phyloP scores from a whole-genome alignment of 805 yeast species.

The Ogataea wickerhamii region DNA sequence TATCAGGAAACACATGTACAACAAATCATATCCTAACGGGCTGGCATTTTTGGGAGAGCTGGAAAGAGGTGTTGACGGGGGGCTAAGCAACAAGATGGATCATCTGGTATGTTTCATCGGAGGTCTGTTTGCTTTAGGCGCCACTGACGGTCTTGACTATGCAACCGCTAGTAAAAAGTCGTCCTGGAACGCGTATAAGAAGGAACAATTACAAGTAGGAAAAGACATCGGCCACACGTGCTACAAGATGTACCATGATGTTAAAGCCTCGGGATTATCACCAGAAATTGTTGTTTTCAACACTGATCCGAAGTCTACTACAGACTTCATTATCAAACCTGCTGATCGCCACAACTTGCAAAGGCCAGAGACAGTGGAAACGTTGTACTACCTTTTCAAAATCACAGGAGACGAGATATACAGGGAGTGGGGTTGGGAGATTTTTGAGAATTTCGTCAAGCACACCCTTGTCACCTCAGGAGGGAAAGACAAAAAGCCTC shows the following conservation, averaged over 20 bases:
- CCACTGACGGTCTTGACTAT: slow-evolving; percentile 68
- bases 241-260: slow-evolving; percentile 75
- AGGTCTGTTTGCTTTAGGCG: slow-evolving; percentile 84
- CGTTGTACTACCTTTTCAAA: slow-evolving; percentile 74
- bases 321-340: slow-evolving; percentile 67
- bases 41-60: slow-evolving; percentile 75
- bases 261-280: slow-evolving; percentile 68
- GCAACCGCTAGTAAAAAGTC: slow-evolving; percentile 50
- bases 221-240: slow-evolving; percentile 77
- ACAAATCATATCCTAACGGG: slow-evolving; percentile 57
- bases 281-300: slow-evolving; percentile 91
- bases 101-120: slow-evolving; percentile 91
- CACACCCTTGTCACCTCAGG: slow-evolving; percentile 50
- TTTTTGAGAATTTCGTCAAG: slow-evolving; percentile 65
- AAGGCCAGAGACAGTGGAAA: slow-evolving; percentile 92
- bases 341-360: slow-evolving; percentile 80
- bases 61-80: slow-evolving; percentile 61
- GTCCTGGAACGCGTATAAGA: slow-evolving; percentile 56
- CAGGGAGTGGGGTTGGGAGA: slow-evolving; percentile 87
- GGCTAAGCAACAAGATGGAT: slow-evolving; percentile 75
- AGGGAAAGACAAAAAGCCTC: slow-evolving; percentile 41
- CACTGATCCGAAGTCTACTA: slow-evolving; percentile 38
- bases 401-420: slow-evolving; percentile 77
- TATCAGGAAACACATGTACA: slow-evolving; percentile 62
- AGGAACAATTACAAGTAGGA: slow-evolving; percentile 64